phyloP scores from a whole-genome alignment of 169 alveolate species.

The Pseudocohnilembus persalinus region DNA sequence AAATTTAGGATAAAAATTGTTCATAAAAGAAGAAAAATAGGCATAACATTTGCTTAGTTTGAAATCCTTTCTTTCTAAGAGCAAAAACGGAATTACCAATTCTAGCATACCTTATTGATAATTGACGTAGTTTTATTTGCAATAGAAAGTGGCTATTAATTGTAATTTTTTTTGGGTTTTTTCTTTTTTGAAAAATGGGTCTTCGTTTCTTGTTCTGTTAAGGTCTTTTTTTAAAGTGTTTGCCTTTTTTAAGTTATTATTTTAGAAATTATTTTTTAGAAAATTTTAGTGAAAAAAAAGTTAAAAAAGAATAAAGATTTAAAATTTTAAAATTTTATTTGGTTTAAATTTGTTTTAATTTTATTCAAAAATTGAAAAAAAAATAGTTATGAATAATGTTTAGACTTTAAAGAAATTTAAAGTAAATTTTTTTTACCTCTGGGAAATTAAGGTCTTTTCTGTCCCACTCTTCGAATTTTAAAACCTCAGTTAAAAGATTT shows the following conservation, averaged over 20 bases:
- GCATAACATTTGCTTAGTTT: background rate
- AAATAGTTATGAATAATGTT: no score
- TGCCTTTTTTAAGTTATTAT: no score
- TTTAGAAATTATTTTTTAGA: no score
- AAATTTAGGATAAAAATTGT: background rate
- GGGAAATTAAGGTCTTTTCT: background rate
- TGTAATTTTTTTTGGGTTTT: background rate
- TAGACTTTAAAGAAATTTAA: no score
- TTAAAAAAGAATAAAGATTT: no score
- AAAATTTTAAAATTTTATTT: no score
- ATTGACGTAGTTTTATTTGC: background rate
- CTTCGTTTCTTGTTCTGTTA: background rate
- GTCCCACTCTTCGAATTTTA: background rate
- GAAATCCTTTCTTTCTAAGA: background rate
- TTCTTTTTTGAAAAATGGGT: background rate
- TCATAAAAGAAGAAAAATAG: background rate
- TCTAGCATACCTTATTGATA: background rate
- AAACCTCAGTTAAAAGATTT: background rate
- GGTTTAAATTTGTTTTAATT: no score
- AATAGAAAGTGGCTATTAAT: background rate
- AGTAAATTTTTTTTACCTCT: background rate
- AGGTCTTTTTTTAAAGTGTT: background rate
- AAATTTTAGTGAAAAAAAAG: no score
- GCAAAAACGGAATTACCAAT: background rate
- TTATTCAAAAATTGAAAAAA: no score